Conservation (phyloP, 2,329 filamentous ascomycete genomes). For the Zymoseptoria passerinii region DNA sequence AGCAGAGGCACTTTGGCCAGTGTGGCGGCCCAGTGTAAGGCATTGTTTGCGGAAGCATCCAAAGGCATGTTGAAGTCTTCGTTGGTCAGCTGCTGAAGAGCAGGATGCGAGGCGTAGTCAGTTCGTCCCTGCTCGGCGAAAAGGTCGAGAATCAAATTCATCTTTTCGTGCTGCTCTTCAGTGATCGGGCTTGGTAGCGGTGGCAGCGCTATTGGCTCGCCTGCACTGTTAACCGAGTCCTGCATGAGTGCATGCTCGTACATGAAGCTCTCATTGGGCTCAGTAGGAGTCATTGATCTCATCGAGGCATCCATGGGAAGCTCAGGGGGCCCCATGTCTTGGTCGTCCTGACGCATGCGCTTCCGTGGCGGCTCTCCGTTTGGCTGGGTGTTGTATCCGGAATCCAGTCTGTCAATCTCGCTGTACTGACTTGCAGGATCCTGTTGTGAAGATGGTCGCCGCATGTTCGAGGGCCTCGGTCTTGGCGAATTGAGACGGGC, state of each 20-base stretch:
- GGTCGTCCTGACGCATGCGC: conserved; percentile 48
- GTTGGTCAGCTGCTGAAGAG: conserved; percentile 65
- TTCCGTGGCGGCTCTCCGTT: conserved; percentile 69
- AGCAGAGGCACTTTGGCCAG: conserved; percentile 77
- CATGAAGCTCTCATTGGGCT: conserved; percentile 70
- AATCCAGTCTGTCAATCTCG: conserved; percentile 49
- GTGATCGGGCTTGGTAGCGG: conserved; percentile 54
- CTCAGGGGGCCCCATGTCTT: conserved; percentile 24
- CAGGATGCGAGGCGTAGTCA: conserved; percentile 66
- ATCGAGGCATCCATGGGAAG: conserved; percentile 45
- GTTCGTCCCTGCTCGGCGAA: conserved; percentile 53
- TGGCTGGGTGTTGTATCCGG: conserved; percentile 57
- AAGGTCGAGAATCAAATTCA: conserved; percentile 70
- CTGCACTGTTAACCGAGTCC: conserved; percentile 36
- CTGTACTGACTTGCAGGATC: conserved; percentile 73
- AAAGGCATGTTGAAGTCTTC: conserved; percentile 87
- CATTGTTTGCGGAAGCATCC: conserved; percentile 80
- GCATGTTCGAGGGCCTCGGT: conserved; percentile 59
- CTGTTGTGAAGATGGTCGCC: conserved; percentile 59
- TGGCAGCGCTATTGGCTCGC: conserved; percentile 52
- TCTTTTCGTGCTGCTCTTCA: conserved; percentile 67
- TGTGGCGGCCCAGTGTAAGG: conserved; percentile 92
- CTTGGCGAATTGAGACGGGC: conserved; percentile 84
- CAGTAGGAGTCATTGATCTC: conserved; percentile 62
- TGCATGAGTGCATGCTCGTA: conserved; percentile 43